Percentiles rank a stretch among this genome's conserved stretches.
These are phyloP conservation scores for Linum lewisii DNA, from an alignment of 345 rosid species.

Conservation along the genomic window DNA sequence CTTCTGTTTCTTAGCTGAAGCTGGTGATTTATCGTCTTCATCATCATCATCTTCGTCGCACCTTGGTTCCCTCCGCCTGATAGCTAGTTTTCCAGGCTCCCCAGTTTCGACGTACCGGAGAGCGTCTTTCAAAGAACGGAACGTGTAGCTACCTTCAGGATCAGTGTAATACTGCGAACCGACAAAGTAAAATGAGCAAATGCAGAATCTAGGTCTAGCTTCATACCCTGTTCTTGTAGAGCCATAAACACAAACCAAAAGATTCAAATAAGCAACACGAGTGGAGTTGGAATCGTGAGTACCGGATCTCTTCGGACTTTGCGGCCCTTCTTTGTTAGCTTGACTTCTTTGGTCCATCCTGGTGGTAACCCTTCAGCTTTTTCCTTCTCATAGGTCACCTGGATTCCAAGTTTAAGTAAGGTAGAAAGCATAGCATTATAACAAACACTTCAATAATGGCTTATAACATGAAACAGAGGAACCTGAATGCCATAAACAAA, in stretches of 20 bases:
- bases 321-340: constrained; percentile 39
- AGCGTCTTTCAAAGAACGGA: constrained; percentile 78
- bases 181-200: constrained; percentile 5
- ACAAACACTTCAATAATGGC: background rate
- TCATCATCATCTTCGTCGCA: constrained; percentile 29
- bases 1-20: constrained; percentile 26
- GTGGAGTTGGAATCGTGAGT: constrained; percentile 22
- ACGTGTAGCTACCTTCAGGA: constrained; percentile 66
- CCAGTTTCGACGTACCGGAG: constrained; percentile 68
- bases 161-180: constrained; percentile 65
- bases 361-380: constrained; percentile 67
- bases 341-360: constrained; percentile 85
- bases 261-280: constrained; percentile 3
- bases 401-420: background rate
- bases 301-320: constrained; percentile 66
- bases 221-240: no score
- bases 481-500: constrained; percentile 17
- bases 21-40: constrained; percentile 34
- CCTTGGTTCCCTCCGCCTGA: constrained; percentile 36
- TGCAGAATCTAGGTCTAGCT: background rate
- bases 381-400: constrained; percentile 12
- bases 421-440: background rate
- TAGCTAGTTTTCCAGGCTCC: constrained; percentile 43
- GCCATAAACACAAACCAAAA: constrained; percentile 2
- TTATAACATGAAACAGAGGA: background rate